Base-by-base conservation (phyloP, 371 early-diverging fungal species). In the Syncephalastrum racemosum region DNA sequence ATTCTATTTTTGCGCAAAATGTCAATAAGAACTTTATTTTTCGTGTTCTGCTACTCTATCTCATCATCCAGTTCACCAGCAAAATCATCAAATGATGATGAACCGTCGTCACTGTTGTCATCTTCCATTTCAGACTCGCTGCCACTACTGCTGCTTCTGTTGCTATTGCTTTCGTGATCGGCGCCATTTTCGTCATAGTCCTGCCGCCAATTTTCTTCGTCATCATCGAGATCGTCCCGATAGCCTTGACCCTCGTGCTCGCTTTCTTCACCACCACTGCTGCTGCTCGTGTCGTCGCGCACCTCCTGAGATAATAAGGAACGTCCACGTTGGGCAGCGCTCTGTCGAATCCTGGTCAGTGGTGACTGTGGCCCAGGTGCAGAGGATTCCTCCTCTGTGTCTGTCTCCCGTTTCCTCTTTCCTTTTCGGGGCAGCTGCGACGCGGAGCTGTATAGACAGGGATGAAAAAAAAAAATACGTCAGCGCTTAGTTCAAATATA, bases 51-150 rank as follows among this genome's bases (percentile, higher is more conserved):
- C 51, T 58, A 70, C 40, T 73, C 66, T 45, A 73, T 67, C 19
- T 62, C 63, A 42, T 62, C 64, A 63, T 77, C 74, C 18, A 73
- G 48, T 20, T 61, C 59, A 31, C 66, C 77, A 45, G 71, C 77
- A 49, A 77, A 71, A 16, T 68, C 71, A 41, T 69, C 69, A 31
- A 77, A 42, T 46, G 60, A 60, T 44, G 60, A 60, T 8, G 58
- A 50, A 40, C 42, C 57, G 19, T 57, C 55, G n/a, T 54, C 54
- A 14, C 56, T 56, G 14, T 61, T 51, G 3, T 54, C 61, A 4
- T 62, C 60, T 12, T n/a, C 53, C 43, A 46, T 40, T 22, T 51
- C 55, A 19, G 79, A 82, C 15, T 59, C 57, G 27, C 62, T 50
- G n/a, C 63, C 53, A 22, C n/a, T 41, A 8, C 23, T 50, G 42